phyloP scores from a whole-genome alignment of 345 rosid genomes.

The Capsella bursapastoris region DNA sequence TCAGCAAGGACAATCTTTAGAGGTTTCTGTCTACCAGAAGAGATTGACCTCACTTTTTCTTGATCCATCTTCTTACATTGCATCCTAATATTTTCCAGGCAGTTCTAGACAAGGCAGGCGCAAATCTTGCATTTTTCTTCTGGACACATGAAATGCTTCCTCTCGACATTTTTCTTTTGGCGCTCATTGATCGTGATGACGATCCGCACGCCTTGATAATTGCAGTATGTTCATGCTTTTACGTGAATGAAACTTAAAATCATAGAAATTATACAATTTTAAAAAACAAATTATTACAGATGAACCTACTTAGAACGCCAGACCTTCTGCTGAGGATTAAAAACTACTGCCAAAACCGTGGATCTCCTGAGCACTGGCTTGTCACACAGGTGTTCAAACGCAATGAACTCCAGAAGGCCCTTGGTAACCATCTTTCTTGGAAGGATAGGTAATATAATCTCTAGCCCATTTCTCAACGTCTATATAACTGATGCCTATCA shows the following conservation, averaged over 20 bases:
- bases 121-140: conserved; percentile 79
- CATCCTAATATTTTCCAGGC: conserved; percentile 55
- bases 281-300: background rate
- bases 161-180: conserved; percentile 87
- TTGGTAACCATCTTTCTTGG: conserved; percentile 99
- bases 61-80: conserved; percentile 34
- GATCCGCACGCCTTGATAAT: conserved; percentile 91
- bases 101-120: conserved; percentile 62
- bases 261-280: background rate
- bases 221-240: conserved; percentile 61
- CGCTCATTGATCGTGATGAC: conserved; percentile 94
- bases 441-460: conserved; percentile 73
- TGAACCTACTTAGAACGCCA: conserved; percentile 70
- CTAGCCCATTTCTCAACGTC: conserved; percentile 16
- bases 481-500: conserved; percentile 1
- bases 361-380: conserved; percentile 91
- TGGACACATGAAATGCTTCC: conserved; percentile 97
- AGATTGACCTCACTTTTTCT: conserved; percentile 25
- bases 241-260: conserved; percentile 6
- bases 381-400: conserved; percentile 77
- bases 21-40: conserved; percentile 55
- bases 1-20: conserved; percentile 70
- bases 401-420: conserved; percentile 83
- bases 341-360: conserved; percentile 66
- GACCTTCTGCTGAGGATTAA: conserved; percentile 79